A percentile compares a stretch with the other conserved stretches of the same genome.
Conservation (phyloP, 176 grass and related monocot genomes). For the Tillandsia fasciculata region DNA sequence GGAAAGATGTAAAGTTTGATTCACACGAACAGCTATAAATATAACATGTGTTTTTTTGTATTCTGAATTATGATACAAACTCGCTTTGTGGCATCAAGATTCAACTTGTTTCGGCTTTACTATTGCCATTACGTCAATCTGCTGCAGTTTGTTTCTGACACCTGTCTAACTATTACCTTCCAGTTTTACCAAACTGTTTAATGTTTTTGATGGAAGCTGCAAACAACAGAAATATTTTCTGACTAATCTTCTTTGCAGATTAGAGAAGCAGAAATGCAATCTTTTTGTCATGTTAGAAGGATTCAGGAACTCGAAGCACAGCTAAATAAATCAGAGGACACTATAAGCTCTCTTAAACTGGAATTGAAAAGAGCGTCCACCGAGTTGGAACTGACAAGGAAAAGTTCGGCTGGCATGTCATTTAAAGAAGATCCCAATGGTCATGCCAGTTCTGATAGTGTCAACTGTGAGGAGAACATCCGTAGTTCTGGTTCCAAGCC, state of each 20-base stretch:
- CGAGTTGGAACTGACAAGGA: slow-evolving; percentile 40
- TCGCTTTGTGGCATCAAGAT: no score
- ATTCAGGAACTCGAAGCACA: slow-evolving; percentile 66
- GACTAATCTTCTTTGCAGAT: slow-evolving; percentile 34
- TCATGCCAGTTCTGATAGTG: slow-evolving; percentile 17
- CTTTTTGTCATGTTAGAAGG: slow-evolving; percentile 40
- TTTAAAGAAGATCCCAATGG: slow-evolving; percentile 20
- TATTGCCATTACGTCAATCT: no score
- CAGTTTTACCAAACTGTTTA: not conserved
- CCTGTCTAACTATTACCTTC: no score
- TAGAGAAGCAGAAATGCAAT: slow-evolving; percentile 45
- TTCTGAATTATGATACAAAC: not conserved
- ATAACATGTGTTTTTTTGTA: not conserved
- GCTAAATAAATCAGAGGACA: slow-evolving; percentile 36
- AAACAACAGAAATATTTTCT: slow-evolving; percentile 22
- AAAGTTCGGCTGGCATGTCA: slow-evolving; percentile 21
- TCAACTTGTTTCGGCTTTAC: no score
- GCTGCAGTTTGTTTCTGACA: no score
- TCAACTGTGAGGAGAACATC: slow-evolving; percentile 14
- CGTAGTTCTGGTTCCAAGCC: slow-evolving; percentile 14
- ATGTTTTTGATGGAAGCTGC: slow-evolving; percentile 3
- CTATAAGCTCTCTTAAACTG: slow-evolving; percentile 39
- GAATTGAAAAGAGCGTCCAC: slow-evolving; percentile 48
- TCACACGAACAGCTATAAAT: not conserved
- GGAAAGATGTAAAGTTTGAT: not conserved